phyloP scores from a whole-genome alignment of 1,139 yeast genomes.

The Protomyces arabidopsidicola region DNA sequence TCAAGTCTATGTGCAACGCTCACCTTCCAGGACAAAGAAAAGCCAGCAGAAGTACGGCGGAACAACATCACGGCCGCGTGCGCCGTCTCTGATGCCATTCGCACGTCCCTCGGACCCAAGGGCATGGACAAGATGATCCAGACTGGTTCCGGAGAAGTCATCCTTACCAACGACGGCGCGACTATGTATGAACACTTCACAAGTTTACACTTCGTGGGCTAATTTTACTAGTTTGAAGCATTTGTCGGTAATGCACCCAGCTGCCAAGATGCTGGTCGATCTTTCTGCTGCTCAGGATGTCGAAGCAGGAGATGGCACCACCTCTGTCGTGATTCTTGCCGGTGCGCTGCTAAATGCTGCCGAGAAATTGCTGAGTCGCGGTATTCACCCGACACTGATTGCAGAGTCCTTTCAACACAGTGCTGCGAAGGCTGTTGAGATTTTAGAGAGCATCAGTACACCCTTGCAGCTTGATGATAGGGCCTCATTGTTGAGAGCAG shows the following conservation, averaged over 20 bases:
- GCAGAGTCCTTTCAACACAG: constrained; percentile 95
- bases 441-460: constrained; percentile 77
- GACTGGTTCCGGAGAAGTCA: constrained; percentile 85
- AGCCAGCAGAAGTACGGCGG: constrained; percentile 94
- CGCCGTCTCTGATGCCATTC: constrained; percentile 96
- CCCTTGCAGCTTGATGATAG: constrained; percentile 70
- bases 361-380: constrained; percentile 78
- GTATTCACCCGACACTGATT: constrained; percentile 92
- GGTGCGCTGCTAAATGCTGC: constrained; percentile 95
- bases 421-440: constrained; percentile 78
- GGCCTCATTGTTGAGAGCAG: constrained; percentile 82
- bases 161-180: constrained; percentile 96
- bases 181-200: constrained; percentile 50
- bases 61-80: constrained; percentile 79
- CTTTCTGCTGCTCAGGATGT: constrained; percentile 96
- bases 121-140: constrained; percentile 99
- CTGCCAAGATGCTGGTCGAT: constrained; percentile 96
- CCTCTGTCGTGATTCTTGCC: constrained; percentile 90
- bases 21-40: constrained; percentile 79
- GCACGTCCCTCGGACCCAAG: constrained; percentile 96
- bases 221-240: constrained; percentile 52
- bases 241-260: constrained; percentile 97
- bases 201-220: neutral
- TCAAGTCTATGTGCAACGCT: neutral
- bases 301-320: constrained; percentile 99